These are phyloP conservation scores for Cyclotella atomus DNA, from an alignment of 108 stramenopile species.

Conservation along the genomic window DNA sequence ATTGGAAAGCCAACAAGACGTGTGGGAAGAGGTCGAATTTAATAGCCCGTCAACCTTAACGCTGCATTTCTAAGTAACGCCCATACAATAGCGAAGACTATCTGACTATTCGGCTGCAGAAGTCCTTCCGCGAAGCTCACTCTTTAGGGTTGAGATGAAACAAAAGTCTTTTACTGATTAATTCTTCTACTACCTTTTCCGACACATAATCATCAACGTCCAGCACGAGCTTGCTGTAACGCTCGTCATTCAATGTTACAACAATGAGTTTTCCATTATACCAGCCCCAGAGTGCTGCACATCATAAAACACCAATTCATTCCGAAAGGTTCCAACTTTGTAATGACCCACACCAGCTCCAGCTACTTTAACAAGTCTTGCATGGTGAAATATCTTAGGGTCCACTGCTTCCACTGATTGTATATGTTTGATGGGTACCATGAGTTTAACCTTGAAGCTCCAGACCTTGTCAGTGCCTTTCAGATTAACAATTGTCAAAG, in stretches of 20 bases:
- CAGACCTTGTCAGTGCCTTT: background rate
- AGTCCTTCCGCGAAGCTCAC: no score
- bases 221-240: background rate
- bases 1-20: background rate
- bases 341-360: background rate
- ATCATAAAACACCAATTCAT: background rate
- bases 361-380: background rate
- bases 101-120: no score
- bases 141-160: no score
- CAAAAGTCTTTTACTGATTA: no score
- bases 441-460: background rate
- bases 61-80: no score
- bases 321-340: slow-evolving; percentile 5
- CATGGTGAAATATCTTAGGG: background rate
- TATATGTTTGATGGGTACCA: background rate
- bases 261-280: background rate
- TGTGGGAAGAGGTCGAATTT: background rate
- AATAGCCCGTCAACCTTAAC: no score
- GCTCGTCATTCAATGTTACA: background rate
- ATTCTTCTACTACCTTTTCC: background rate
- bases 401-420: background rate
- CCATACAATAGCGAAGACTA: no score
- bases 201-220: background rate
- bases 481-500: background rate
- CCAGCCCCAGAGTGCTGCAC: background rate